These are phyloP conservation scores for Corylus avellana DNA, from an alignment of 306 rosid species.

Conservation along the genomic window DNA sequence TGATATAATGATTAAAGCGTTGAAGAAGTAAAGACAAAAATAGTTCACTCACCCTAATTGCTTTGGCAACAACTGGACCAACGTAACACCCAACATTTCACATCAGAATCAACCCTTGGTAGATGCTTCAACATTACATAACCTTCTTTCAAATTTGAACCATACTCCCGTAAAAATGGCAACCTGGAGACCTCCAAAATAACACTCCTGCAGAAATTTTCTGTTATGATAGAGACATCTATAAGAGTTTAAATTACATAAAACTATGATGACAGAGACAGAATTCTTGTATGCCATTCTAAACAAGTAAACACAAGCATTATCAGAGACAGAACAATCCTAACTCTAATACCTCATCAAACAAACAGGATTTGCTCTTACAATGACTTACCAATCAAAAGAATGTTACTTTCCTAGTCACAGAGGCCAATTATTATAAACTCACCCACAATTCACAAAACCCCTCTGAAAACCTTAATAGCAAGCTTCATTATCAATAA, in stretches of 20 bases:
- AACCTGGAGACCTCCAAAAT: slow-evolving; percentile 38
- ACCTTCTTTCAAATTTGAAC: slow-evolving; percentile 59
- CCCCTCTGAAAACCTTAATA: neutral
- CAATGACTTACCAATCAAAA: neutral
- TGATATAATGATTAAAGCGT: slow-evolving; percentile 2
- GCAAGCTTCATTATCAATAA: neutral
- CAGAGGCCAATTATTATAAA: neutral
- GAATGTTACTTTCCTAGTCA: neutral
- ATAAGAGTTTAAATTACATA: too few relatives aligned
- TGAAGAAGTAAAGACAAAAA: slow-evolving; percentile 26
- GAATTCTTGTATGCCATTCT: neutral
- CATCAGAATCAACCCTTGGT: slow-evolving; percentile 31
- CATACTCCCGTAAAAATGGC: slow-evolving; percentile 49
- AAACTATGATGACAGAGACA: neutral
- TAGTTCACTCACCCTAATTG: slow-evolving; percentile 57
- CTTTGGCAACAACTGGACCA: slow-evolving; percentile 32
- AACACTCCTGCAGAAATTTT: too few relatives aligned
- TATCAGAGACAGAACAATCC: neutral
- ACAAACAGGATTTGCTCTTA: too few relatives aligned
- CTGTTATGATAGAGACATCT: too few relatives aligned
- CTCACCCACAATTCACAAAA: too few relatives aligned
- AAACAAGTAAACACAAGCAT: neutral
- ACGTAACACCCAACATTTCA: slow-evolving; percentile 24
- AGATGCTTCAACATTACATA: slow-evolving; percentile 53
- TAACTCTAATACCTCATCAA: neutral